Percentiles rank a stretch among this genome's conserved stretches.
phyloP scores from a whole-genome alignment of 1,284 basidiomycete genomes.

The Sphagnurus paluster region DNA sequence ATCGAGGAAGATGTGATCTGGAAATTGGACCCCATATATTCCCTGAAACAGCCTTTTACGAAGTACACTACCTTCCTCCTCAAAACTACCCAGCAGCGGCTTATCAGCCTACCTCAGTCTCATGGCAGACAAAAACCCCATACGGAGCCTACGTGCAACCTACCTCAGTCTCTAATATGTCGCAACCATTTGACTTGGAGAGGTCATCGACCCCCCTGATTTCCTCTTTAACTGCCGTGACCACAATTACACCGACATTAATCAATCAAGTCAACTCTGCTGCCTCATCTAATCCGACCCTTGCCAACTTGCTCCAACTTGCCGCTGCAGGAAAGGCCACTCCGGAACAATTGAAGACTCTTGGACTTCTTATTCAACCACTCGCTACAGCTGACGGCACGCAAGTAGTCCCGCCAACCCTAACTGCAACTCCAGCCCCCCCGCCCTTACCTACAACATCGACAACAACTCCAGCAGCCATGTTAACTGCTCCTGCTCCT shows the following conservation, averaged over 20 bases:
- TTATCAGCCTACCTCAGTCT: conserved; percentile 20
- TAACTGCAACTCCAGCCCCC: conserved; percentile 7
- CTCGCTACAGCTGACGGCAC: conserved; percentile 27
- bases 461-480: conserved; percentile 14
- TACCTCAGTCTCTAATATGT: conserved; percentile 3
- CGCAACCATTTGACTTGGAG: conserved; percentile 9
- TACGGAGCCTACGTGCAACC: conserved; percentile 14
- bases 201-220: conserved; percentile 35
- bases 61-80: conserved; percentile 50
- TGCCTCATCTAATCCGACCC: conserved; percentile 59
- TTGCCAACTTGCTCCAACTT: conserved; percentile 61
- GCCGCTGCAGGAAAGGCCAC: conserved; percentile 60
- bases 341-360: conserved; percentile 60
- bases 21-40: conserved; percentile 74
- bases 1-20: conserved; percentile 64
- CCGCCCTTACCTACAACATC: conserved; percentile 16
- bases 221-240: conserved; percentile 41
- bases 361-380: conserved; percentile 65
- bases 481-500: conserved; percentile 23
- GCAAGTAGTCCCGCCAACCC: conserved; percentile 12
- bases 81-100: conserved; percentile 17
- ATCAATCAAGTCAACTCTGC: conserved; percentile 65
- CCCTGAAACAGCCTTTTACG: conserved; percentile 61
- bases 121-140: conserved; percentile 28
- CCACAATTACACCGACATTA: conserved; percentile 53